phyloP scores from a whole-genome alignment of 768 basidiomycete species.

The Boletus speciosus region DNA sequence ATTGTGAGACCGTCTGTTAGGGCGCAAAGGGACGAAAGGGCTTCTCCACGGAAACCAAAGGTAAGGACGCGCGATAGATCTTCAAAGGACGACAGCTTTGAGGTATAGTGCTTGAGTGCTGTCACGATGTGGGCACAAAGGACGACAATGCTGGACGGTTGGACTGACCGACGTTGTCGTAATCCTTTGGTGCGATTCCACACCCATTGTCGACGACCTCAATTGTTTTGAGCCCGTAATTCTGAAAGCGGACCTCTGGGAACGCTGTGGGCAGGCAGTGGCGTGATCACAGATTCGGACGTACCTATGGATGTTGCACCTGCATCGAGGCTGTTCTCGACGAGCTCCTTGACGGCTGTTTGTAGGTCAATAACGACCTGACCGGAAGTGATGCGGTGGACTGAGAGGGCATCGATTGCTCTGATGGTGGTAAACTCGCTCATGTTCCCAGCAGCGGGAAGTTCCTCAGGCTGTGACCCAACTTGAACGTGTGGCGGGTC shows the following conservation, averaged over 20 bases:
- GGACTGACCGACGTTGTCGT: constrained; percentile 69
- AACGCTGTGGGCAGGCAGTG: neutral
- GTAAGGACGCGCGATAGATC: constrained; percentile 73
- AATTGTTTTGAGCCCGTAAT: constrained; percentile 76
- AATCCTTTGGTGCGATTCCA: constrained; percentile 77
- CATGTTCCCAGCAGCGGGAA: neutral
- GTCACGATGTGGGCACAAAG: neutral
- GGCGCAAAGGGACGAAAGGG: constrained; percentile 89
- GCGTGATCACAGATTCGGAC: constrained; percentile 18
- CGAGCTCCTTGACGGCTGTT: constrained; percentile 91
- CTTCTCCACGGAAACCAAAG: constrained; percentile 96
- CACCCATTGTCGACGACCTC: constrained; percentile 93
- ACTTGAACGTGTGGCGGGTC: neutral
- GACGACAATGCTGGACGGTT: neutral
- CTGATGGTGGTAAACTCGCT: constrained; percentile 29
- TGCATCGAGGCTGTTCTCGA: constrained; percentile 95
- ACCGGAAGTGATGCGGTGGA: constrained; percentile 89
- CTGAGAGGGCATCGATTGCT: constrained; percentile 70
- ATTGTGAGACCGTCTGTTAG: constrained; percentile 67
- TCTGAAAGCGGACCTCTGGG: constrained; percentile 84
- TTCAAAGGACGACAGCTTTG: constrained; percentile 75
- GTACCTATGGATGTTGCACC: constrained; percentile 82
- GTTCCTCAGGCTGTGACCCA: neutral
- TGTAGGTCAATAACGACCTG: constrained; percentile 95
- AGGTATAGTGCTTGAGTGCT: constrained; percentile 93